Evolutionary conservation across 1,284 basidiomycete genomes (phyloP).

Genomic region (Pterula multifida): DNA sequence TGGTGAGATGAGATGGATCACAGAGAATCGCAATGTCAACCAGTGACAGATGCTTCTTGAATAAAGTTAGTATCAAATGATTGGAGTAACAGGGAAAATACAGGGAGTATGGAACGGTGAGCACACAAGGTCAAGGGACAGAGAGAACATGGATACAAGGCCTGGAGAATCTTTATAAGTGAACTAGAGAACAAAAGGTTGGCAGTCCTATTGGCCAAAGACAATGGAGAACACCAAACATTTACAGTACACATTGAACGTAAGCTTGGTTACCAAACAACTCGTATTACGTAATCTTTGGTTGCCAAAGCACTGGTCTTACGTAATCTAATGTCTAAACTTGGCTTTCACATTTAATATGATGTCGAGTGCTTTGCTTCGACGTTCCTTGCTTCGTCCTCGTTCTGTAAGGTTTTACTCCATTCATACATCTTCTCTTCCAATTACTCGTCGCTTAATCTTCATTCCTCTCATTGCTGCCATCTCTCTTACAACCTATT

Average conservation of each 20-base stretch:
- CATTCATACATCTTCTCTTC: not conserved
- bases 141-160: not conserved
- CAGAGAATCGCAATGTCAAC: not conserved
- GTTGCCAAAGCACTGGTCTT: too few species aligned
- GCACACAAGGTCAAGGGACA: not conserved
- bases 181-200: too few species aligned
- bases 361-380: not conserved
- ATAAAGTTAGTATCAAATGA: not conserved
- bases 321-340: too few species aligned
- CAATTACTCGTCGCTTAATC: not conserved
- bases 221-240: not conserved
- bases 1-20: conserved; percentile 1
- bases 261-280: too few species aligned
- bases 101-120: too few species aligned
- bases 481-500: conserved; percentile 20
- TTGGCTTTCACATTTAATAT: not conserved
- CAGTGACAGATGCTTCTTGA: not conserved
- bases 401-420: not conserved
- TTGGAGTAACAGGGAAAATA: too few species aligned
- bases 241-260: not conserved
- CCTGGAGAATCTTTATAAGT: too few species aligned
- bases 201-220: not conserved
- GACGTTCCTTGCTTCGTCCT: not conserved
- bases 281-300: too few species aligned
- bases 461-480: conserved; percentile 6